These are phyloP conservation scores for Diversispora eburnea DNA, from an alignment of 192 early-diverging fungal genomes.

Conservation along the genomic window DNA sequence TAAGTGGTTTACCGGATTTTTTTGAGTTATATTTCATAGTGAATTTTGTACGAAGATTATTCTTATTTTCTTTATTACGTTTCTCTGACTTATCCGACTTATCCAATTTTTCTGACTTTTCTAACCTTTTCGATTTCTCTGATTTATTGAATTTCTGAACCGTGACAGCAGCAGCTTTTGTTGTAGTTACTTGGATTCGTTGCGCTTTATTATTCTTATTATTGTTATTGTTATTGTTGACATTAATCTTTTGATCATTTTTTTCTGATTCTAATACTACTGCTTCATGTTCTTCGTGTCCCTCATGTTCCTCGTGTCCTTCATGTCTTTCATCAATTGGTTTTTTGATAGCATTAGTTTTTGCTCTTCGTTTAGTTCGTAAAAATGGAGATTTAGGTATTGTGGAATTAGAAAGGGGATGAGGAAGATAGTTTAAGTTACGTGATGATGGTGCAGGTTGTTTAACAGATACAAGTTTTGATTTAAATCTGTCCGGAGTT, in stretches of 20 bases:
- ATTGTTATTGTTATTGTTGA: no score
- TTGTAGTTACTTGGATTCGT: no score
- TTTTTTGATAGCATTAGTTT: neutral
- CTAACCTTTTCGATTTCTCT: no score
- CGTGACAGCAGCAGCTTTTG: no score
- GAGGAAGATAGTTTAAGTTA: no score
- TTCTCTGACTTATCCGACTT: neutral
- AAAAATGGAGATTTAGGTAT: conserved; percentile 4
- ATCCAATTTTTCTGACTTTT: no score
- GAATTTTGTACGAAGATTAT: neutral
- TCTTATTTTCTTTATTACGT: neutral
- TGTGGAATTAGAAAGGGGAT: neutral
- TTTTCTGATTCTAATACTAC: no score
- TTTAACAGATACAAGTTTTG: conserved; percentile 8
- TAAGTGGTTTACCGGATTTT: neutral
- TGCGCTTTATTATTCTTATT: no score
- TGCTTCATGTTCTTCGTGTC: neutral
- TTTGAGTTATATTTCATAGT: neutral
- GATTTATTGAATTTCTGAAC: no score
- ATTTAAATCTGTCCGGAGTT: conserved; percentile 23
- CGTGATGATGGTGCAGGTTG: neutral
- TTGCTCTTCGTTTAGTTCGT: neutral
- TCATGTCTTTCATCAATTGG: no score
- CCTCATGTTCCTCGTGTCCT: neutral
- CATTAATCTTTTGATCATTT: no score